Percentiles rank a stretch among this genome's conserved stretches.
Conservation (phyloP, 805 yeast genomes). For the Debaryomyces maramus region DNA sequence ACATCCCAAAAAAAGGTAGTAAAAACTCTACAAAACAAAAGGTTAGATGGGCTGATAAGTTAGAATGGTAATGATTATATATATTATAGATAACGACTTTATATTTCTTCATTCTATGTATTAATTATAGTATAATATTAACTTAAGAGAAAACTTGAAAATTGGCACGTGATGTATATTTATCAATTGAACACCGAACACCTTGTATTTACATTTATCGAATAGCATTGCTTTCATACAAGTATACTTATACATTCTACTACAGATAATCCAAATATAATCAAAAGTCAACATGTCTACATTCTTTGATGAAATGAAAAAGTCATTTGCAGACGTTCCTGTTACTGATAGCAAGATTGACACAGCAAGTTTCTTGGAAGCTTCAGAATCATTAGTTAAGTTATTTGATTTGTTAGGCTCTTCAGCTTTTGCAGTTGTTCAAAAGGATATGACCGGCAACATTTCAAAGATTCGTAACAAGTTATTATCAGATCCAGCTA, state of each 20-base stretch:
- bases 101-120: not conserved
- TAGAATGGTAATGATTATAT: constrained; percentile 31
- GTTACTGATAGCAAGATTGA: constrained; percentile 60
- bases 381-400: constrained; percentile 79
- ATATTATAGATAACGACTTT: not conserved
- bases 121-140: not conserved
- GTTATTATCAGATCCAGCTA: constrained; percentile 62
- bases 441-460: constrained; percentile 85
- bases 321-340: constrained; percentile 74
- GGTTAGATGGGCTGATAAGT: constrained; percentile 34
- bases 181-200: not conserved
- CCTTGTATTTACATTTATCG: no score
- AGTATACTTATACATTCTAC: not conserved
- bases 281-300: constrained; percentile 57
- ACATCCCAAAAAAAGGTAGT: constrained; percentile 1
- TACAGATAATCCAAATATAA: not conserved
- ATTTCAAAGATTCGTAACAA: constrained; percentile 71
- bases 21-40: constrained; percentile 11
- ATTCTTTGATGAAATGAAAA: constrained; percentile 77
- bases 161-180: not conserved
- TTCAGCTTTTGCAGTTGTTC: constrained; percentile 81
- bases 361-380: constrained; percentile 76
- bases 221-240: no score
- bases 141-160: not conserved
- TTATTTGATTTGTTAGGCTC: constrained; percentile 83